Evolutionary conservation across 78 protist genomes (phyloP).

Genomic region (Polysphondylium violaceum): DNA sequence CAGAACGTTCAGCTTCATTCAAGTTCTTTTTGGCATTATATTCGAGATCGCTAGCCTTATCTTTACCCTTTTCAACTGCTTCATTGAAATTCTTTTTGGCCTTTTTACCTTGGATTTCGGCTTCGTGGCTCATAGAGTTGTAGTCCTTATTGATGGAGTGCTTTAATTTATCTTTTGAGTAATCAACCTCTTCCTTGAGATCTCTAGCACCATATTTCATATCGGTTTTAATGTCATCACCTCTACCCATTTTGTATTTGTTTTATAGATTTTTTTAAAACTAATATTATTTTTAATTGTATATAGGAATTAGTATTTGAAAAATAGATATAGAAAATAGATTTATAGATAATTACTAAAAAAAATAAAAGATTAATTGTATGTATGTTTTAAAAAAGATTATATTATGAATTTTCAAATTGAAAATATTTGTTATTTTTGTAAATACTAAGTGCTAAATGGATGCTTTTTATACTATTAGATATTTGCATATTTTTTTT

Average conservation of each 20-base stretch:
- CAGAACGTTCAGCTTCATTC: not conserved
- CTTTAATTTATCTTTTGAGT: not conserved
- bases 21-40: not conserved
- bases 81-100: not conserved
- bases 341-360: too few species aligned
- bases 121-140: slow-evolving; percentile 14
- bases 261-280: too few species aligned
- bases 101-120: not conserved
- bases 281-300: too few species aligned
- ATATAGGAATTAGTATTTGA: too few species aligned
- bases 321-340: too few species aligned
- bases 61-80: not conserved
- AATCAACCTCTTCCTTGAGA: slow-evolving; percentile 6
- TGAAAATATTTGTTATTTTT: too few species aligned
- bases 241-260: slow-evolving; percentile 39
- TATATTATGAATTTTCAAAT: too few species aligned
- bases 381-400: too few species aligned
- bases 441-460: not conserved
- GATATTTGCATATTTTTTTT: too few species aligned
- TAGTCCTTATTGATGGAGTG: not conserved
- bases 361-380: too few species aligned
- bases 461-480: too few species aligned
- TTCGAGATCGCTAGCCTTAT: not conserved
- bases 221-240: slow-evolving; percentile 14
- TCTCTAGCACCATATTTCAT: not conserved